phyloP scores from a whole-genome alignment of 2,329 filamentous ascomycete species.

The Didymella lethalis region DNA sequence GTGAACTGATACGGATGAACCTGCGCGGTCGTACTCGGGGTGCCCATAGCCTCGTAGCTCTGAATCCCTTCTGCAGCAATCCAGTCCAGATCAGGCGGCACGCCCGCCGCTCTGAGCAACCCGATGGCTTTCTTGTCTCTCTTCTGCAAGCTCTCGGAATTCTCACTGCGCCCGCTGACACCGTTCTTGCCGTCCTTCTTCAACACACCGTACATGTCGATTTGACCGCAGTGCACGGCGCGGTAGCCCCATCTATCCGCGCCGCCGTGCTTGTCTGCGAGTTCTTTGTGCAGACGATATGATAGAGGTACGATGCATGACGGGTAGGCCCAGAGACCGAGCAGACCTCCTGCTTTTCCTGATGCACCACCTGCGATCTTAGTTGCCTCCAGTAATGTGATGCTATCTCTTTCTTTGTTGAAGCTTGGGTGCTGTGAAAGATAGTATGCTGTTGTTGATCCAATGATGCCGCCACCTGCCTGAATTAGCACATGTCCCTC shows the following conservation, averaged over 20 bases:
- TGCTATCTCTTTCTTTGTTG: slow-evolving; percentile 74
- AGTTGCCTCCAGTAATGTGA: slow-evolving; percentile 87
- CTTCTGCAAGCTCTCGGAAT: slow-evolving; percentile 64
- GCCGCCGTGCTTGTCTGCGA: slow-evolving; percentile 85
- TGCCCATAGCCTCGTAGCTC: slow-evolving; percentile 84
- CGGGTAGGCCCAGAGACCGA: slow-evolving; percentile 93
- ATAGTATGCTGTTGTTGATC: slow-evolving; percentile 89
- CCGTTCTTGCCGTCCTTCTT: slow-evolving; percentile 34
- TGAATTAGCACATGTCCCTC: slow-evolving; percentile 3
- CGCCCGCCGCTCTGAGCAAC: slow-evolving; percentile 63
- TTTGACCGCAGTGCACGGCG: slow-evolving; percentile 74
- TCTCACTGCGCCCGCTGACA: slow-evolving; percentile 2
- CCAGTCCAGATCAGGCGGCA: slow-evolving; percentile 87
- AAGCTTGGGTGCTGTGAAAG: slow-evolving; percentile 85
- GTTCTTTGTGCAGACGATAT: slow-evolving; percentile 80
- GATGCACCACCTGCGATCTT: slow-evolving; percentile 89
- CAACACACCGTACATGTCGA: slow-evolving; percentile 60
- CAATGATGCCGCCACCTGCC: slow-evolving; percentile 88
- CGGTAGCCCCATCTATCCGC: slow-evolving; percentile 86
- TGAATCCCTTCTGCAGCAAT: slow-evolving; percentile 71
- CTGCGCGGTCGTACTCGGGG: slow-evolving; percentile 82
- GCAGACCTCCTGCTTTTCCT: slow-evolving; percentile 90
- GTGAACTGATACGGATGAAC: slow-evolving; percentile 95
- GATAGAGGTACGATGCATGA: slow-evolving; percentile 82
- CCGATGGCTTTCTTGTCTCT: slow-evolving; percentile 59